A percentile compares a stretch with the other conserved stretches of the same genome.
Conservation (phyloP, 192 early-diverging fungal genomes). For the Linderina pennispora region DNA sequence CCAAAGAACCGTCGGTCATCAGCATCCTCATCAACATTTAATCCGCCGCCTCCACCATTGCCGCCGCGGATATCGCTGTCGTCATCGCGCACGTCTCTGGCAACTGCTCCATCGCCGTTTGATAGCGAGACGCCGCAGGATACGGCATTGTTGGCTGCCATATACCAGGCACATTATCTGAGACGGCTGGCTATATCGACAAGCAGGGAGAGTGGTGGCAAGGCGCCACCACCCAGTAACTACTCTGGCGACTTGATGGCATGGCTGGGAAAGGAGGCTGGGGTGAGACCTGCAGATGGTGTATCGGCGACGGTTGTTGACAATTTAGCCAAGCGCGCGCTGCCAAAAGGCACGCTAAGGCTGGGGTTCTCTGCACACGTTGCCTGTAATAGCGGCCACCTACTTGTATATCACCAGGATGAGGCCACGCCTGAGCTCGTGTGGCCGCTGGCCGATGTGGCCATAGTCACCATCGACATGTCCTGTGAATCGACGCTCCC, state of each 20-base stretch:
- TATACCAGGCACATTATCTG: slow-evolving; percentile 27
- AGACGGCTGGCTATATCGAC: not conserved
- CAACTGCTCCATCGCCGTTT: slow-evolving; percentile 10
- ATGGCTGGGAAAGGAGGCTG: not conserved
- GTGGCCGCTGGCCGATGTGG: slow-evolving; percentile 37
- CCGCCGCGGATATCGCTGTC: not conserved
- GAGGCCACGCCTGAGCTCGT: slow-evolving; percentile 2
- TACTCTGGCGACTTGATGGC: not conserved
- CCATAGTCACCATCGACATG: too few relatives aligned
- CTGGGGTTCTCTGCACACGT: slow-evolving; percentile 22
- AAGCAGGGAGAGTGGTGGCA: not conserved
- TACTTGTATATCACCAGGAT: slow-evolving; percentile 5
- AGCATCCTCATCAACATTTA: not conserved
- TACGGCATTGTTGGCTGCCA: slow-evolving; percentile 3
- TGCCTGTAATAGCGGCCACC: slow-evolving; percentile 15
- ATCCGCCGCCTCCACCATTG: not conserved
- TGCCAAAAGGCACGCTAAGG: slow-evolving; percentile 11
- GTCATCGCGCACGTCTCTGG: slow-evolving; percentile 11
- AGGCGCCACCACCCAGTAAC: not conserved
- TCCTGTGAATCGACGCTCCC: too few relatives aligned
- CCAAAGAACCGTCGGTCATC: not conserved
- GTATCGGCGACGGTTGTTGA: slow-evolving; percentile 10
- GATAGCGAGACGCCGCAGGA: slow-evolving; percentile 10
- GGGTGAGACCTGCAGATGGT: not conserved
- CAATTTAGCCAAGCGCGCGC: slow-evolving; percentile 16